These are phyloP conservation scores for Fusarium goolgardi DNA, from an alignment of 2,329 filamentous ascomycete genomes.

Conservation along the genomic window DNA sequence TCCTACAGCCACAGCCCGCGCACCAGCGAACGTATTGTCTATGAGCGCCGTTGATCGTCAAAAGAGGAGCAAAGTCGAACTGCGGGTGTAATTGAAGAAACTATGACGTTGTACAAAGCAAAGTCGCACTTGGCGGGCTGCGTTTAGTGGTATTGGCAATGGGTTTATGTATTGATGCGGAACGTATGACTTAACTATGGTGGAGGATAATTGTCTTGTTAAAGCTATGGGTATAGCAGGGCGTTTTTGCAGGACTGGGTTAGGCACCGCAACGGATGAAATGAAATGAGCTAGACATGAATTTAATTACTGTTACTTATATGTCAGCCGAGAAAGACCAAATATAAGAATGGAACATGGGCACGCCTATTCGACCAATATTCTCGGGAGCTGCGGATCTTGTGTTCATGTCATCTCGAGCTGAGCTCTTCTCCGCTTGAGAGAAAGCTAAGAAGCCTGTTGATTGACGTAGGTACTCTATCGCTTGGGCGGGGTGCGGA, in stretches of 20 bases:
- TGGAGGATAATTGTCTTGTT: conserved; percentile 10
- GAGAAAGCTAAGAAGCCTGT: conserved; percentile 5
- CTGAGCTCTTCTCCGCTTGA: not conserved
- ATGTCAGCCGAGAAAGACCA: not conserved
- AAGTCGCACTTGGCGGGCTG: conserved; percentile 21
- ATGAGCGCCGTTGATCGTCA: conserved; percentile 33
- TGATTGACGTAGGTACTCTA: conserved; percentile 23
- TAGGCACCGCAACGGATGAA: conserved; percentile 4
- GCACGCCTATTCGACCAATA: conserved; percentile 12
- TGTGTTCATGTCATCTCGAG: conserved; percentile 7
- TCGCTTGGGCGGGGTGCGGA: conserved; percentile 36
- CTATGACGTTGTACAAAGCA: conserved; percentile 32
- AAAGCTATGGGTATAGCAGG: conserved; percentile 14
- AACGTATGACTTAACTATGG: conserved; percentile 17
- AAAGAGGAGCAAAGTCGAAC: not conserved
- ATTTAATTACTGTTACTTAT: not conserved
- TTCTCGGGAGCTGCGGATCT: conserved; percentile 32
- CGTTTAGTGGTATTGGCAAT: conserved; percentile 35
- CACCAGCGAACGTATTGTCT: conserved; percentile 53
- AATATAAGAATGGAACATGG: not conserved
- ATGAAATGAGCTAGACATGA: conserved; percentile 4
- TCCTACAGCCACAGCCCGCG: conserved; percentile 57
- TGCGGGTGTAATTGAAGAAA: conserved; percentile 4
- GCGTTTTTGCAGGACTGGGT: conserved; percentile 22
- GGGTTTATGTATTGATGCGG: conserved; percentile 27